Evolutionary conservation across 2,329 filamentous ascomycete genomes (phyloP).

Genomic region (Aspergillus sojae): DNA sequence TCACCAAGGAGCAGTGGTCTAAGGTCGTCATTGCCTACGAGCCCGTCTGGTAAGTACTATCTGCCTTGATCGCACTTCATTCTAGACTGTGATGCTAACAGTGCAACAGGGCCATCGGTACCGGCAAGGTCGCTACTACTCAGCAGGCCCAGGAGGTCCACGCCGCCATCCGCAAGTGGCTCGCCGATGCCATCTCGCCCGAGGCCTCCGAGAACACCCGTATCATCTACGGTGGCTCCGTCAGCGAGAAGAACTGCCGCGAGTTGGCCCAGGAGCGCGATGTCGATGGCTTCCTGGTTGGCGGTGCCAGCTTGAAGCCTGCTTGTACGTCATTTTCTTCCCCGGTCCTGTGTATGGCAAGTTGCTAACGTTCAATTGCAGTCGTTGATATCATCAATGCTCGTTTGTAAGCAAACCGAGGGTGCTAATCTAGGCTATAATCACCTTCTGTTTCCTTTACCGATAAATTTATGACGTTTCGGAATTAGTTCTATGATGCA

Average conservation of each 20-base stretch:
- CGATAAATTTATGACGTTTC: background rate
- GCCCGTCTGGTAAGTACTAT: constrained; percentile 82
- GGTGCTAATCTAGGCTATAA: constrained; percentile 10
- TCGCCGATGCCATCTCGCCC: constrained; percentile 72
- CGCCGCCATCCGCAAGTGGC: constrained; percentile 86
- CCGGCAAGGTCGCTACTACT: constrained; percentile 87
- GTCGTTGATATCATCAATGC: constrained; percentile 72
- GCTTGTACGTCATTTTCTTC: constrained; percentile 65
- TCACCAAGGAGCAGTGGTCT: constrained; percentile 75
- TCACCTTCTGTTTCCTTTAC: background rate
- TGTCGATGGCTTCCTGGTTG: constrained; percentile 97
- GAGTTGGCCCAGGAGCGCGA: constrained; percentile 90
- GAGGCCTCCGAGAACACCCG: constrained; percentile 83
- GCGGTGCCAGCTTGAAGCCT: constrained; percentile 94
- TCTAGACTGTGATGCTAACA: constrained; percentile 9
- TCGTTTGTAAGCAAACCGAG: constrained; percentile 45
- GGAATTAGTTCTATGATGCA: constrained; percentile 1
- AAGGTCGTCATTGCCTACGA: constrained; percentile 98
- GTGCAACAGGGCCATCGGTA: constrained; percentile 67
- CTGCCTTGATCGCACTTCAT: background rate
- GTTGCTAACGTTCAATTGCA: constrained; percentile 27
- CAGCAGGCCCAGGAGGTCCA: constrained; percentile 94
- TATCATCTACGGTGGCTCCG: constrained; percentile 94
- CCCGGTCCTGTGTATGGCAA: constrained; percentile 19
- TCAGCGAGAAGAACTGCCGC: constrained; percentile 96